Conservation (phyloP, 306 rosid species). For the Quercus suber region DNA sequence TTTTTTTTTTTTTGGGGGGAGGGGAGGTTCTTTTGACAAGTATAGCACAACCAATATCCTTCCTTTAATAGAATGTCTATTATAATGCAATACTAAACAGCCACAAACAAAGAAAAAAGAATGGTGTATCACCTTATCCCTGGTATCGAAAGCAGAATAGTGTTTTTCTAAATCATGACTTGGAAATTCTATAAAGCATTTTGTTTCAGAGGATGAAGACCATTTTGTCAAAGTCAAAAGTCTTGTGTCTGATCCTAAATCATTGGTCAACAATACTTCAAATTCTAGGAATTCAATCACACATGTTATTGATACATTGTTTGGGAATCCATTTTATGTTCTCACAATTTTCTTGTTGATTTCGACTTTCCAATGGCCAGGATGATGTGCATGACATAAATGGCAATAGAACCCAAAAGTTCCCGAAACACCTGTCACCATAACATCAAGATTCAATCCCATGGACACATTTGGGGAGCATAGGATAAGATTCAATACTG, state of each 20-base stretch:
- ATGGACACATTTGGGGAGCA: too few species aligned
- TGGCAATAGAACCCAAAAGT: too few species aligned
- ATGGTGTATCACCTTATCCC: background rate
- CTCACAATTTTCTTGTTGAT: too few species aligned
- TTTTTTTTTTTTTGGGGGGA: too few species aligned
- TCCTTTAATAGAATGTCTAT: background rate
- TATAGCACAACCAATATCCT: background rate
- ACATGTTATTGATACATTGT: too few species aligned
- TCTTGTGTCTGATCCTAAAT: background rate
- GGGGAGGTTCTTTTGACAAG: background rate
- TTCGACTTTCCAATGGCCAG: too few species aligned
- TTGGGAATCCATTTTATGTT: too few species aligned
- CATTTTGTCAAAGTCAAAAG: background rate
- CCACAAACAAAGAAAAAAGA: background rate
- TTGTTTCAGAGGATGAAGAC: background rate
- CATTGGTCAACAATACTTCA: background rate
- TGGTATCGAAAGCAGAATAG: background rate
- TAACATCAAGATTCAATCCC: too few species aligned
- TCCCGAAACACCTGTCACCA: too few species aligned
- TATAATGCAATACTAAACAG: background rate
- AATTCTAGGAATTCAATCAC: too few species aligned
- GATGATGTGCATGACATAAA: too few species aligned
- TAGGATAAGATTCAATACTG: too few species aligned
- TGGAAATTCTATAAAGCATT: background rate
- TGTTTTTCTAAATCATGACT: background rate